Evolutionary conservation across 2,329 filamentous ascomycete genomes (phyloP).

Genomic region (Helotiales sp.): DNA sequence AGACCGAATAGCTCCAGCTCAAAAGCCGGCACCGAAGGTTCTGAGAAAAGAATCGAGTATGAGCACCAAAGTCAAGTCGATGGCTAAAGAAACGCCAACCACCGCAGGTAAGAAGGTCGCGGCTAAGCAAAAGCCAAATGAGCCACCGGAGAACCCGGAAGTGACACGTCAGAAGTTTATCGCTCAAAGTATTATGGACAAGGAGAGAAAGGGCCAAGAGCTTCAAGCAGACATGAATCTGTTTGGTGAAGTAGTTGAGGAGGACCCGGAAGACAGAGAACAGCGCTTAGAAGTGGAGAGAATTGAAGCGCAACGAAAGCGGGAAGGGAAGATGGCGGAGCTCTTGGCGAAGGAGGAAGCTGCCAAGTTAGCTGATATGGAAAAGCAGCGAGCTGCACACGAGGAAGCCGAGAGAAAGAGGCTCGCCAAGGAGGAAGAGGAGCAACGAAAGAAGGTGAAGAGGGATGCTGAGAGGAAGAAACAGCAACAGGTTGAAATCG

Average conservation of each 20-base stretch:
- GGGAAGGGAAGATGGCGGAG: conserved; percentile 1
- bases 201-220: conserved; percentile 12
- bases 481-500: conserved; percentile 3
- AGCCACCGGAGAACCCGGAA: conserved; percentile 1
- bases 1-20: conserved; percentile 52
- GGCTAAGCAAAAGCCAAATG: not conserved
- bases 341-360: conserved; percentile 3
- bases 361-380: not conserved
- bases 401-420: not conserved
- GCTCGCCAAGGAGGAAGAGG: conserved; percentile 3
- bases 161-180: conserved; percentile 14
- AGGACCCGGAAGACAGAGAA: conserved; percentile 13
- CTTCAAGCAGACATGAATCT: conserved; percentile 14
- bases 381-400: conserved; percentile 2
- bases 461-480: conserved; percentile 12
- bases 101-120: not conserved
- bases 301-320: conserved; percentile 3
- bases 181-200: conserved; percentile 20
- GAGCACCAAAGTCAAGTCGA: not conserved
- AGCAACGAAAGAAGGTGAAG: conserved; percentile 4
- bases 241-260: conserved; percentile 25
- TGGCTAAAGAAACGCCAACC: conserved; percentile 35
- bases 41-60: not conserved
- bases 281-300: not conserved
- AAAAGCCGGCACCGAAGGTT: conserved; percentile 56